Percentiles rank a stretch among this genome's conserved stretches.
Conservation (phyloP, 2,329 filamentous ascomycete species). For the Sordariomycetes sp. region DNA sequence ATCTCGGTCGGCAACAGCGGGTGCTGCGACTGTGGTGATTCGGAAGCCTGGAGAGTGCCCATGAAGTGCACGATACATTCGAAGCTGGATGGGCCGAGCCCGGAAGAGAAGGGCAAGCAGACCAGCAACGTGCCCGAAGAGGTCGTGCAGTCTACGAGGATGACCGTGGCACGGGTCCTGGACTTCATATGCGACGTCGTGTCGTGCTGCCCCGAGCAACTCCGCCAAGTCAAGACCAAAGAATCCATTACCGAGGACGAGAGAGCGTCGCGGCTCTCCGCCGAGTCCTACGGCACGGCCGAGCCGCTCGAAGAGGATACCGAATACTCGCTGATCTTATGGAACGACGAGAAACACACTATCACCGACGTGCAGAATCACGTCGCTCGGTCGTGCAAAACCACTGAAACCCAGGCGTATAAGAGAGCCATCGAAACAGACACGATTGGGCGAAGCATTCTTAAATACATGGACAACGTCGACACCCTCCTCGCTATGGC, state of each 20-base stretch:
- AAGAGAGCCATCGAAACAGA: constrained; percentile 80
- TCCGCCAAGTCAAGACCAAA: constrained; percentile 74
- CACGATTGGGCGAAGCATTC: constrained; percentile 73
- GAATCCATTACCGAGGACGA: constrained; percentile 78
- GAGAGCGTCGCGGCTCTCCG: constrained; percentile 61
- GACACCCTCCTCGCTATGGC: constrained; percentile 66
- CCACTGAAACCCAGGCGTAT: constrained; percentile 57
- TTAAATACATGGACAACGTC: constrained; percentile 67
- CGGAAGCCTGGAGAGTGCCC: constrained; percentile 83
- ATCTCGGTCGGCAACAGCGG: constrained; percentile 86
- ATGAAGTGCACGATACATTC: constrained; percentile 93
- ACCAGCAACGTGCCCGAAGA: constrained; percentile 59
- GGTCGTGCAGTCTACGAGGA: constrained; percentile 64
- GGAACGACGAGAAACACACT: constrained; percentile 99
- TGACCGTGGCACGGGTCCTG: constrained; percentile 74
- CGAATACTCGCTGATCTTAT: constrained; percentile 78
- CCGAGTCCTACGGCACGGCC: constrained; percentile 57
- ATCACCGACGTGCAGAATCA: constrained; percentile 84
- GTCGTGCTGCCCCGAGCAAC: constrained; percentile 92
- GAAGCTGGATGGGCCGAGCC: constrained; percentile 33
- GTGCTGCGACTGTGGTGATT: constrained; percentile 94
- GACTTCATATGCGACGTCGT: constrained; percentile 98
- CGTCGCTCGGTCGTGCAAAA: constrained; percentile 77
- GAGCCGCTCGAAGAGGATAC: constrained; percentile 18
- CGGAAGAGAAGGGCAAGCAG: constrained; percentile 48